Conservation (phyloP, 305 asterid species). For the Rubia tinctorum region DNA sequence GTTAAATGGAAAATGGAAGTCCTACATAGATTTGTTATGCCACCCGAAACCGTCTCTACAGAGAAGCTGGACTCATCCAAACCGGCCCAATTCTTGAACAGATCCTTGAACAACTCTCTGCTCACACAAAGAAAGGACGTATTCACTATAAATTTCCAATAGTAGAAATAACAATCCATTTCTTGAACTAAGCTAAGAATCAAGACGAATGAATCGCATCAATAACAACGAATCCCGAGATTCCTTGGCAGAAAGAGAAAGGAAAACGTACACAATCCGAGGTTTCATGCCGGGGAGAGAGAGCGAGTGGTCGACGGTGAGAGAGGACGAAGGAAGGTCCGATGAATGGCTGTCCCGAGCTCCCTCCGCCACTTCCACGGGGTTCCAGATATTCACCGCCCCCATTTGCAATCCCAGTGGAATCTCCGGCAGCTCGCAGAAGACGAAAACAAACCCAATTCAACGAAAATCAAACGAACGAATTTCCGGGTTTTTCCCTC, state of each 20-base stretch:
- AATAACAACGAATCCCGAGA: neutral
- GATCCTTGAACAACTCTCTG: slow-evolving; percentile 87
- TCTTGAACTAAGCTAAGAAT: neutral
- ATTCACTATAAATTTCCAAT: slow-evolving; percentile 9
- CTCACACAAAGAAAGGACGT: slow-evolving; percentile 17
- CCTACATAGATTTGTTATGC: slow-evolving; percentile 88
- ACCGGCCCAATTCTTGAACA: slow-evolving; percentile 73
- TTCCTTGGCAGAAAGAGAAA: neutral
- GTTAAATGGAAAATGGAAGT: slow-evolving; percentile 18
- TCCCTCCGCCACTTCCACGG: slow-evolving; percentile 64
- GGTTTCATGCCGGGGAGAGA: slow-evolving; percentile 69
- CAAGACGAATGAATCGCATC: neutral
- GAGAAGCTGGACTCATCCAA: slow-evolving; percentile 71
- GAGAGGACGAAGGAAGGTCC: slow-evolving; percentile 63
- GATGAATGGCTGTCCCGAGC: slow-evolving; percentile 41
- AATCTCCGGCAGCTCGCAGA: neutral
- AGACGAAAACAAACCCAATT: neutral
- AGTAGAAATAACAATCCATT: neutral
- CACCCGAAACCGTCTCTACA: slow-evolving; percentile 81
- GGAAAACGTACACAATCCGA: slow-evolving; percentile 49
- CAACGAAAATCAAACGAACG: neutral
- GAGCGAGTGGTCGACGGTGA: slow-evolving; percentile 75
- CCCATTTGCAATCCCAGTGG: slow-evolving; percentile 35
- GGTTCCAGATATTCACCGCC: slow-evolving; percentile 67
- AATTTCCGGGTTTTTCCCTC: neutral